Percentiles rank a stretch among this genome's conserved stretches.
These are phyloP conservation scores for Pontederia crassipes DNA, from an alignment of 176 grass and related monocot genomes.

Conservation along the genomic window DNA sequence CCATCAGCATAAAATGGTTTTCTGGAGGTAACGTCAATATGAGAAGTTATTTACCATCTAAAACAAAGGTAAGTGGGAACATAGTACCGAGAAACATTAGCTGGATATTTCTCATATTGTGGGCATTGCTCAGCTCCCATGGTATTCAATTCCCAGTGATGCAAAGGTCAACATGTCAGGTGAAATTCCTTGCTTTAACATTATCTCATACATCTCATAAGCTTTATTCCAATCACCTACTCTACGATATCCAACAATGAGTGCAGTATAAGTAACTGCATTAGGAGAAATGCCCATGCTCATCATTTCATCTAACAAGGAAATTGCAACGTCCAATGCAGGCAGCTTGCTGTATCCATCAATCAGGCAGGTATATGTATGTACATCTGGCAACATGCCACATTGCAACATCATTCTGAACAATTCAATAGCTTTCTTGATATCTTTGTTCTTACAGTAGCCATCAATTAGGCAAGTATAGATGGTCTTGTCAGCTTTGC, in stretches of 20 bases:
- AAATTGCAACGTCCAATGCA: slow-evolving; percentile 18
- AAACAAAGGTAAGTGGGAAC: no score
- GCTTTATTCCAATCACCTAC: slow-evolving; percentile 31
- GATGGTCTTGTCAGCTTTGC: slow-evolving; percentile 25
- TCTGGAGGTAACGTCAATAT: no score
- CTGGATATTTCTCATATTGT: no score
- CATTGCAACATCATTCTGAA: slow-evolving; percentile 34
- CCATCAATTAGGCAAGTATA: slow-evolving; percentile 52
- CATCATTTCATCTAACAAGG: slow-evolving; percentile 28
- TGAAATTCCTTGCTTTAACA: slow-evolving; percentile 28
- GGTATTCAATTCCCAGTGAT: not conserved
- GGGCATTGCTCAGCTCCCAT: no score
- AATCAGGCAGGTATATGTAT: slow-evolving; percentile 23
- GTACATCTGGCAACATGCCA: slow-evolving; percentile 15
- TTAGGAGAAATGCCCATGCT: slow-evolving; percentile 20
- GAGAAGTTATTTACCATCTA: no score
- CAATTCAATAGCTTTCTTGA: slow-evolving; percentile 38
- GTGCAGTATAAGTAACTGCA: slow-evolving; percentile 27
- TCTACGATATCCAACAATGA: slow-evolving; percentile 25
- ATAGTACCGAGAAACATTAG: no score
- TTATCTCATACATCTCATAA: slow-evolving; percentile 23
- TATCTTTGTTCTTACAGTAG: slow-evolving; percentile 43
- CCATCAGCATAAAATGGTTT: no score
- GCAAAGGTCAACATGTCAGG: slow-evolving; percentile 9
- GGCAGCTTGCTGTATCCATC: slow-evolving; percentile 26